Percentiles rank a stretch among this genome's conserved stretches.
Conservation (phyloP, 495 filamentous ascomycete genomes). For the Achaetomiella virescens region DNA sequence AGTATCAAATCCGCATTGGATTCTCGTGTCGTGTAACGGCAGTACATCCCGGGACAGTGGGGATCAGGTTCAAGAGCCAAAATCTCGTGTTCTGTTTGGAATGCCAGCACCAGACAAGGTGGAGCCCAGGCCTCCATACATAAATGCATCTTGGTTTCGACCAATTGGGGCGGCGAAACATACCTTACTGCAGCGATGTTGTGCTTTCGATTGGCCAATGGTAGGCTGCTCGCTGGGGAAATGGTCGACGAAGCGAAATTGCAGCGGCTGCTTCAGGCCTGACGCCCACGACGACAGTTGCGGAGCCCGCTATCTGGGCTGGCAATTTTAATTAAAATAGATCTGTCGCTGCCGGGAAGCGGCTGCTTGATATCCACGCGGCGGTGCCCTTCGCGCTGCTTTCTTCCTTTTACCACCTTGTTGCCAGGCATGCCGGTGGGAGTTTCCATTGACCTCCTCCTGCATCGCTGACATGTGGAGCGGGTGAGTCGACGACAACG, state of each 20-base stretch:
- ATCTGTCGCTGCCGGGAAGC: not conserved
- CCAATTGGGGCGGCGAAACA: constrained; percentile 14
- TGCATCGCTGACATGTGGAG: constrained; percentile 8
- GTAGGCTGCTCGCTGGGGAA: not conserved
- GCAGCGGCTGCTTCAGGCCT: constrained; percentile 10
- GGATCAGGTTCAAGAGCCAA: not conserved
- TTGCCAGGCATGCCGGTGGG: constrained; percentile 7
- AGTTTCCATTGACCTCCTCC: constrained; percentile 7
- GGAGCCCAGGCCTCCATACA: not conserved
- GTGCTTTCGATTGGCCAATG: constrained; percentile 21
- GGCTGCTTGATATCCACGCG: constrained; percentile 8
- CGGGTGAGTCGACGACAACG: constrained; percentile 6
- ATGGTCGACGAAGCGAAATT: constrained; percentile 24
- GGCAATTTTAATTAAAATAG: constrained; percentile 18
- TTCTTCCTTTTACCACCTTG: not conserved
- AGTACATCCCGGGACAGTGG: not conserved
- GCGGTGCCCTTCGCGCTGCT: constrained; percentile 12
- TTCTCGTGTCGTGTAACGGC: not conserved
- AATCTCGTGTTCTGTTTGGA: constrained; percentile 13
- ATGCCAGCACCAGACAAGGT: not conserved
- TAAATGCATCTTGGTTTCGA: not conserved
- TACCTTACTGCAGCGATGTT: constrained; percentile 8
- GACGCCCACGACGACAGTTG: not conserved
- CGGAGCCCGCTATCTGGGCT: constrained; percentile 10
- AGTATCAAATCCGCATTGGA: not conserved